phyloP scores from a whole-genome alignment of 768 basidiomycete species.

The Sporobolomyces phaffii region DNA sequence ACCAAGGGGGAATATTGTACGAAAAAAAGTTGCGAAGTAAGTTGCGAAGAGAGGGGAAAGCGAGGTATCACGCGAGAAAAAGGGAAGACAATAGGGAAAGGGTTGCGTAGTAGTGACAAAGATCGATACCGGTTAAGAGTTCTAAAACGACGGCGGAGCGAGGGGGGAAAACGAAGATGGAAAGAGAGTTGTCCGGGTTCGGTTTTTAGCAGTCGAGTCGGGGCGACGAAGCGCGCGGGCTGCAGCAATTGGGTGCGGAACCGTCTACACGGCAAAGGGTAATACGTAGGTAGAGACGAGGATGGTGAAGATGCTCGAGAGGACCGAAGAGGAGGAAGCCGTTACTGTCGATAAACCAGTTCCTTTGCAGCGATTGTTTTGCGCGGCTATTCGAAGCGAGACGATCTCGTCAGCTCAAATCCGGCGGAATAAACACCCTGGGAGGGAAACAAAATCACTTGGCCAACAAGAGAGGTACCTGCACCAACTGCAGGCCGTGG shows the following conservation, averaged over 20 bases:
- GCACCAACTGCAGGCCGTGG: conserved; percentile 58
- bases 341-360: conserved; percentile 22
- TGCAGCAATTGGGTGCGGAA: too few relatives aligned
- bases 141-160: neutral
- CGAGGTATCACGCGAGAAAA: too few relatives aligned
- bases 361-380: conserved; percentile 45
- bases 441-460: conserved; percentile 3
- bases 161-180: neutral
- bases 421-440: too few relatives aligned
- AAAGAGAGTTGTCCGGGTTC: neutral
- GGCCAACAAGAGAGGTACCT: conserved; percentile 32
- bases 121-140: too few relatives aligned
- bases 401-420: too few relatives aligned
- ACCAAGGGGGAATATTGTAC: neutral
- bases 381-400: conserved; percentile 65
- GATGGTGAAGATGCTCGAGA: conserved; percentile 6
- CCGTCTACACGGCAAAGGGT: too few relatives aligned
- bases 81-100: neutral
- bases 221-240: neutral
- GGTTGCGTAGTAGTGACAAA: conserved; percentile 3
- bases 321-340: conserved; percentile 5
- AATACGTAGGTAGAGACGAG: conserved; percentile 22
- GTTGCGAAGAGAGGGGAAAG: neutral
- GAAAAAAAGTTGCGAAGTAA: too few relatives aligned
- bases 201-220: too few relatives aligned